A percentile compares a stretch with the other conserved stretches of the same genome.
Evolutionary conservation across 371 early-diverging fungal species (phyloP).

Genomic region (Massospora cicadina): DNA sequence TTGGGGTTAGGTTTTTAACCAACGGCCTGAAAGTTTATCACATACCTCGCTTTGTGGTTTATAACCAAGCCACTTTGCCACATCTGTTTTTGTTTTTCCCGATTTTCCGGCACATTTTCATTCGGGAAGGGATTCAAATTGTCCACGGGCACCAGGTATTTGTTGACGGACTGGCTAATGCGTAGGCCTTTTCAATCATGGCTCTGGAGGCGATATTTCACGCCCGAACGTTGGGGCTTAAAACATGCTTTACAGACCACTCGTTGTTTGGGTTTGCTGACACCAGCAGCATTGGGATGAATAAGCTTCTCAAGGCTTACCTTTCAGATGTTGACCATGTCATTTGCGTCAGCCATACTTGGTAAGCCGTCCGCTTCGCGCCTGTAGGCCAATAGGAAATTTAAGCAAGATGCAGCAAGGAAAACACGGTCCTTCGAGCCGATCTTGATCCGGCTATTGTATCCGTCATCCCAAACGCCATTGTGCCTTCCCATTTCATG

Average conservation of each 20-base stretch:
- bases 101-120: slow-evolving; percentile 78
- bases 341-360: slow-evolving; percentile 96
- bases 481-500: slow-evolving; percentile 74
- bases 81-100: slow-evolving; percentile 84
- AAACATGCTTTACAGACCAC: slow-evolving; percentile 96
- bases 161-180: neutral
- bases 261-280: slow-evolving; percentile 96
- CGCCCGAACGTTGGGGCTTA: slow-evolving; percentile 88
- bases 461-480: slow-evolving; percentile 98
- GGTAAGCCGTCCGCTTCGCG: slow-evolving; percentile 22
- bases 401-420: slow-evolving; percentile 46
- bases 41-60: slow-evolving; percentile 72
- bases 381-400: neutral
- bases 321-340: slow-evolving; percentile 89
- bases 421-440: slow-evolving; percentile 92
- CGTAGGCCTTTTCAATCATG: slow-evolving; percentile 73
- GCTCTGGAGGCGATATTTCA: slow-evolving; percentile 94
- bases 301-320: slow-evolving; percentile 88
- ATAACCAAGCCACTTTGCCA: slow-evolving; percentile 80
- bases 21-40: slow-evolving; percentile 97
- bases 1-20: slow-evolving; percentile 79
- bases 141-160: slow-evolving; percentile 93
- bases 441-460: slow-evolving; percentile 76
- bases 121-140: slow-evolving; percentile 82
- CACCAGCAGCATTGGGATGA: slow-evolving; percentile 79